Conservation (phyloP, 2,329 filamentous ascomycete species). For the Colletotrichum cuscutae region DNA sequence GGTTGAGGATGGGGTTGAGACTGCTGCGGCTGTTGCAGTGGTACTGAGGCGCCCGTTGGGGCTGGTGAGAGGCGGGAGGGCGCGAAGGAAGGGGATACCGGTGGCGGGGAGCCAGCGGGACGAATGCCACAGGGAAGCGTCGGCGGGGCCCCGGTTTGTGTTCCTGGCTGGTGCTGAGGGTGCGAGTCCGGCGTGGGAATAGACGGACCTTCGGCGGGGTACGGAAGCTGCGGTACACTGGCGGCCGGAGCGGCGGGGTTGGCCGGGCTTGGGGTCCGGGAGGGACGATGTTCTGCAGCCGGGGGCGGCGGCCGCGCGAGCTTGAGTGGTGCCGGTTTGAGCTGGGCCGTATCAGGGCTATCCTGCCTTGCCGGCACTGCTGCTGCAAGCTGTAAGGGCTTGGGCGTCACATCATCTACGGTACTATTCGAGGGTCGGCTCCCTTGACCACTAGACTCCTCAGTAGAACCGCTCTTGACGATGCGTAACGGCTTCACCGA, state of each 20-base stretch:
- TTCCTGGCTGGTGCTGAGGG: background rate
- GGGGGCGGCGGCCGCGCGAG: slow-evolving; percentile 12
- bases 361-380: background rate
- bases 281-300: background rate
- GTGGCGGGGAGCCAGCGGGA: background rate
- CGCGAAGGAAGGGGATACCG: background rate
- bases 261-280: background rate
- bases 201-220: background rate
- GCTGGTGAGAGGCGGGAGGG: background rate
- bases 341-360: background rate
- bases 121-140: slow-evolving; percentile 12
- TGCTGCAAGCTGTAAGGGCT: background rate
- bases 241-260: background rate
- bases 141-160: background rate
- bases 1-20: background rate
- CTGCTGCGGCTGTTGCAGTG: background rate
- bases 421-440: background rate
- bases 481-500: slow-evolving; percentile 28
- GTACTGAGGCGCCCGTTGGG: background rate
- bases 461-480: slow-evolving; percentile 26
- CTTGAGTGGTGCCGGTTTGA: slow-evolving; percentile 24
- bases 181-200: slow-evolving; percentile 2
- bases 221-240: background rate
- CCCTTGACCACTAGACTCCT: background rate
- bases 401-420: background rate